A percentile compares a stretch with the other conserved stretches of the same genome.
These are phyloP conservation scores for Ottelia alismoides DNA, from an alignment of 106 monocot genomes.

Conservation along the genomic window DNA sequence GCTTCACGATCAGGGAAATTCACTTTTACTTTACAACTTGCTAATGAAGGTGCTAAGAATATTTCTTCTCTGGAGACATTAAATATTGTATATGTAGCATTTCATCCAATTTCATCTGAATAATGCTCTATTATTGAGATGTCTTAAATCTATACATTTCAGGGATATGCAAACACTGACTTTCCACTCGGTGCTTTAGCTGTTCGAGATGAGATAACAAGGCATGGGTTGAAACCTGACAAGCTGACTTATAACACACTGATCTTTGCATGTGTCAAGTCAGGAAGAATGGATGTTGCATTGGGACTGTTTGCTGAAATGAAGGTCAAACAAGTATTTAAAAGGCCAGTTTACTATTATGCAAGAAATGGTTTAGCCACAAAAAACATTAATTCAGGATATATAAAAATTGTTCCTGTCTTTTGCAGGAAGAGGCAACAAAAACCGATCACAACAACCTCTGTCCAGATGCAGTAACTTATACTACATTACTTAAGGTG, in stretches of 20 bases:
- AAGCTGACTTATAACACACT: conserved; percentile 71
- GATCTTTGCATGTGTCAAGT: conserved; percentile 57
- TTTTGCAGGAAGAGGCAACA: conserved; percentile 62
- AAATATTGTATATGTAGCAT: too few relatives aligned
- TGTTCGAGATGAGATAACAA: conserved; percentile 61
- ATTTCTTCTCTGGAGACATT: too few relatives aligned
- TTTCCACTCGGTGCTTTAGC: conserved; percentile 74
- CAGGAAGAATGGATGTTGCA: conserved; percentile 46
- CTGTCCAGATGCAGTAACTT: conserved; percentile 68
- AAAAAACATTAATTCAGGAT: background rate
- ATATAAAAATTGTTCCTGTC: background rate
- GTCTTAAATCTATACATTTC: conserved; percentile 1
- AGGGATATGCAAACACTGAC: conserved; percentile 70
- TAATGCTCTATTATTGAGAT: too few relatives aligned
- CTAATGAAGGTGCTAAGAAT: conserved; percentile 97
- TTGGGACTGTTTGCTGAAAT: conserved; percentile 69
- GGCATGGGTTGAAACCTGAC: conserved; percentile 76
- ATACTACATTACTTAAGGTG: conserved; percentile 82
- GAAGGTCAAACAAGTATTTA: conserved; percentile 70
- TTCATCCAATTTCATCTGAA: too few relatives aligned
- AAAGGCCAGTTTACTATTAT: conserved; percentile 49
- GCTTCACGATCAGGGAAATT: conserved; percentile 41
- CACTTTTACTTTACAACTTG: conserved; percentile 63
- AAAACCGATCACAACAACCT: conserved; percentile 29
- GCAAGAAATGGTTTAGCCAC: background rate